phyloP scores from a whole-genome alignment of 2,329 filamentous ascomycete genomes.

The Neurospora sp. region DNA sequence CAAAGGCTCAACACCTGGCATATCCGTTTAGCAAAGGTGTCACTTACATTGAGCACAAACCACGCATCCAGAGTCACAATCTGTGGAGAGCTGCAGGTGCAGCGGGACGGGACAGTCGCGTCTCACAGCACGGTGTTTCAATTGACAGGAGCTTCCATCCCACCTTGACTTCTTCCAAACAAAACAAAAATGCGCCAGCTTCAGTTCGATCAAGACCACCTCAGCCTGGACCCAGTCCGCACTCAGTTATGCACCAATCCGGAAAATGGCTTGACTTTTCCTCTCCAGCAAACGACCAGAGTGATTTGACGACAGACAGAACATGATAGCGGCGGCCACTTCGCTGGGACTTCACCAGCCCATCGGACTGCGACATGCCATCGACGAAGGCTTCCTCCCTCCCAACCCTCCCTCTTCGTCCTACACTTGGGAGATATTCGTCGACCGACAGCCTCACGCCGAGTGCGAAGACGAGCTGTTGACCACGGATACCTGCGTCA shows the following conservation, averaged over 20 bases:
- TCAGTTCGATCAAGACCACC: background rate
- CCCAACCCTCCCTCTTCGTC: slow-evolving; percentile 51
- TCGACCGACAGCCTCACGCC: slow-evolving; percentile 24
- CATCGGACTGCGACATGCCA: slow-evolving; percentile 69
- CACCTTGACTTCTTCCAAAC: background rate
- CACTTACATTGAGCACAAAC: background rate
- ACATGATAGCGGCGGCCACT: slow-evolving; percentile 73
- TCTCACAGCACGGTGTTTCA: background rate
- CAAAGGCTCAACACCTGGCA: background rate
- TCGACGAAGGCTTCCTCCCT: slow-evolving; percentile 68
- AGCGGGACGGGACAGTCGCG: background rate
- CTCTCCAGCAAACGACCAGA: background rate
- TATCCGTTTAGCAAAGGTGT: background rate
- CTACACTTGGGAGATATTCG: slow-evolving; percentile 66
- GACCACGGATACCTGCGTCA: slow-evolving; percentile 62
- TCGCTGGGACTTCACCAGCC: slow-evolving; percentile 89
- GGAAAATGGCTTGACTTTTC: background rate
- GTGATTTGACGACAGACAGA: background rate
- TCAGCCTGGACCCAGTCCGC: background rate
- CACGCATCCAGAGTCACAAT: background rate
- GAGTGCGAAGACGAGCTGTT: slow-evolving; percentile 68
- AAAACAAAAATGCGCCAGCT: background rate
- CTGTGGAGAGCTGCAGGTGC: background rate
- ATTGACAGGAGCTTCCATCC: background rate
- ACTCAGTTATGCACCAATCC: background rate